Evolutionary conservation across 2,329 filamentous ascomycete genomes (phyloP), one percentile per base, ranked within the genome.

Genomic region (Alternaria consortialis): DNA sequence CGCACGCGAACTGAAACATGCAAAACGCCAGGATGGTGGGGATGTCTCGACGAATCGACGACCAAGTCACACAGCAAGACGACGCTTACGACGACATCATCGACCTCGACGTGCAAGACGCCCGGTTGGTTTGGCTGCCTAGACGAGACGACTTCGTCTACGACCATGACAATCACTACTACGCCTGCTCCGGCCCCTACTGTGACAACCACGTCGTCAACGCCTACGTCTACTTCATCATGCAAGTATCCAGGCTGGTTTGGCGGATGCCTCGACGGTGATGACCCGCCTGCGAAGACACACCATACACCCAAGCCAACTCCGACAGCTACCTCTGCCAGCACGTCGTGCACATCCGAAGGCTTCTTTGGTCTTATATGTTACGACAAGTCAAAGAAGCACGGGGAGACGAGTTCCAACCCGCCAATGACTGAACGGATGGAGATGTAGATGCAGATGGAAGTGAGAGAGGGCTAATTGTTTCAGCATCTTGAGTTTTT

Each of bases 11-110:
- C 94, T 0, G 88, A 90, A 56, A 97, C 93, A 0, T 97, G 94
- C 80, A 86, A 95, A 78, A 97, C 94, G 1, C 94, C 94, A 29
- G 93, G 94, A 5, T 97, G 94, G 94, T 97, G 90, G 90, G 92
- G 92, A 15, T 93, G 88, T 74, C 80, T 91, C 39, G 90, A 92
- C 67, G 85, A 89, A 76, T 84, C 85, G 3, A 90, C 88, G 0
- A 84, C 74, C 7, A 79, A 75, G 0, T 79, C 81, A 3, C 82
- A 82, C 12, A 82, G 84, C 0, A 83, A 83, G 0, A 83, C 79
- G 34, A 75, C 75, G 1, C 73, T 84, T 0, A 82, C 83, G 1
- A 76, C 76, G 2, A 75, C 73, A 0, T 72, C 73, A 4, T 72
- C 74, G 1, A 75, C 72, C 3, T 75, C 73, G 0, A 84, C 80